phyloP scores from a whole-genome alignment of 192 early-diverging fungal genomes.

The Coemansia sp. region DNA sequence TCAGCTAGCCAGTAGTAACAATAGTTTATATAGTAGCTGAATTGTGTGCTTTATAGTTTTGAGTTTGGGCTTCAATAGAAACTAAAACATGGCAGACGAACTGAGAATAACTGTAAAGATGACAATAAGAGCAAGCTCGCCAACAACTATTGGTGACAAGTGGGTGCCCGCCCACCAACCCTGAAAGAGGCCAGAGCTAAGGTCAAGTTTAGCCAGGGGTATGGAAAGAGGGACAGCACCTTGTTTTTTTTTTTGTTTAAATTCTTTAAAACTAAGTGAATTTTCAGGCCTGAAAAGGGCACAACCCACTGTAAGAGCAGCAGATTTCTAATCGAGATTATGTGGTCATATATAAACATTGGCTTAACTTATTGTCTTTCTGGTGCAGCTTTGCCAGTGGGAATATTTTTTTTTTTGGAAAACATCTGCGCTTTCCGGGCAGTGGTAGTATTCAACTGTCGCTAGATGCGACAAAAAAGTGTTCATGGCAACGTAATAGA shows the following conservation, averaged over 20 bases:
- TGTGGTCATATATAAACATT: no score
- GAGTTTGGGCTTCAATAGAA: background rate
- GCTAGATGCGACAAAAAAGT: background rate
- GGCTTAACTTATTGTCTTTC: background rate
- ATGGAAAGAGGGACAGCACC: no score
- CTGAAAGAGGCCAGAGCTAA: no score
- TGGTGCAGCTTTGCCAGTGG: background rate
- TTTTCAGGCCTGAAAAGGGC: no score
- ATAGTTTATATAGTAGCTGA: background rate
- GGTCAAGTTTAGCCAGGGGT: no score
- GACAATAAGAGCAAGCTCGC: background rate
- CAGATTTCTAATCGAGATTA: no score
- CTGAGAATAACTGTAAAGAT: no score
- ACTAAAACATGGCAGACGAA: background rate
- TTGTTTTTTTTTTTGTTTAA: no score
- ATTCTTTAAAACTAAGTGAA: no score
- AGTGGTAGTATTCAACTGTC: background rate
- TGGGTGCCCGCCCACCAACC: no score
- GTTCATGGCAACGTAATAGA: background rate
- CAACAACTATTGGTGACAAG: background rate
- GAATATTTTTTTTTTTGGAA: background rate
- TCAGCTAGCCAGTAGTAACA: background rate
- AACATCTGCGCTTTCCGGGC: background rate
- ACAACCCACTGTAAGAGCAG: no score
- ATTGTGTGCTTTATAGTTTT: background rate